A percentile compares a stretch with the other conserved stretches of the same genome.
These are phyloP conservation scores for Cyclotella sp. DNA, from an alignment of 108 stramenopile species.

Conservation along the genomic window DNA sequence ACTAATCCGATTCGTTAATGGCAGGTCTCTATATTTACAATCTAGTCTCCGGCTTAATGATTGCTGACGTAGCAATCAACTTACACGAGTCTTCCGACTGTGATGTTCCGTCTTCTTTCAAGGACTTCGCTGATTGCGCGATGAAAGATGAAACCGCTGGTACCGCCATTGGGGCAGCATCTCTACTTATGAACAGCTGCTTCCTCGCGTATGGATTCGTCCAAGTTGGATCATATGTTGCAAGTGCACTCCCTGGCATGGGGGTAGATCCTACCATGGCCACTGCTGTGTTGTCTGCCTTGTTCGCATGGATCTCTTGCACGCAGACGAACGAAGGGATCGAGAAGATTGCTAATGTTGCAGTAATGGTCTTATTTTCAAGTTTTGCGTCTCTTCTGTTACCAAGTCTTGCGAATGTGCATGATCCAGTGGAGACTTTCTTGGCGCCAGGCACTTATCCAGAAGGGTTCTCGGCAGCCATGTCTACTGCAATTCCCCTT, in stretches of 20 bases:
- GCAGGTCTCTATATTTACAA: conserved; percentile 63
- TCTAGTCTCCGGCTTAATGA: conserved; percentile 70
- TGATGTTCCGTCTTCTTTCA: conserved; percentile 66
- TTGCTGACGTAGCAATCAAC: conserved; percentile 80
- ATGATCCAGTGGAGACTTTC: conserved; percentile 60
- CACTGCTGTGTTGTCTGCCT: conserved; percentile 26
- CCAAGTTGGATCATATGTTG: conserved; percentile 52
- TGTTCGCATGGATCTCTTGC: conserved; percentile 43
- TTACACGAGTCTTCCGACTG: conserved; percentile 62
- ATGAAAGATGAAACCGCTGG: conserved; percentile 43
- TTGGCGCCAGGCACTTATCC: conserved; percentile 36
- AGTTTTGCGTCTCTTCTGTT: conserved; percentile 32
- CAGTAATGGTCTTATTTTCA: conserved; percentile 64
- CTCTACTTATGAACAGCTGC: conserved; percentile 62
- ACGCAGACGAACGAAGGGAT: conserved; percentile 56
- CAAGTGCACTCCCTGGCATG: conserved; percentile 28
- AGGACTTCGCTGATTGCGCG: conserved; percentile 77
- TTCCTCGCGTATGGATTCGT: conserved; percentile 64
- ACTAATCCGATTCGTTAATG: neutral
- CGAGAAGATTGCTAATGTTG: conserved; percentile 55
- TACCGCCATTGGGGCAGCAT: conserved; percentile 50
- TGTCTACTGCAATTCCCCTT: conserved; percentile 57
- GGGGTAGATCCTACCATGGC: conserved; percentile 29
- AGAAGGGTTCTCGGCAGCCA: conserved; percentile 19
- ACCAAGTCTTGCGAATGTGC: conserved; percentile 63